phyloP scores from a whole-genome alignment of 306 rosid species.

The Rosa lucieae region DNA sequence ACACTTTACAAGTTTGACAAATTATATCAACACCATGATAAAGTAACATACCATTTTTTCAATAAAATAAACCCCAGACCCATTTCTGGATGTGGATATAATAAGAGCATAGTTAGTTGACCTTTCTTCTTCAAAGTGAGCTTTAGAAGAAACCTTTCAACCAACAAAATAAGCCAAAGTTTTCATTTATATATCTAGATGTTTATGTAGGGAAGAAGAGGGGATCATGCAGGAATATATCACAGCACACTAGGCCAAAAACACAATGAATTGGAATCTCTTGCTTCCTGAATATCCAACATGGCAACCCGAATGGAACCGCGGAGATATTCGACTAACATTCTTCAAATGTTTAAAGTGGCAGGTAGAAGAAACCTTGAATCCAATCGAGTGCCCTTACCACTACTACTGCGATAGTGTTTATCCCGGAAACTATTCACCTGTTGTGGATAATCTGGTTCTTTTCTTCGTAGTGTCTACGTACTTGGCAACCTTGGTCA shows the following conservation, averaged over 20 bases:
- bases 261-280: constrained; percentile 44
- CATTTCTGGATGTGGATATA: constrained; percentile 15
- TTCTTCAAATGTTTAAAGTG: constrained; percentile 92
- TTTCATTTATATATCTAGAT: constrained; percentile 20
- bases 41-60: neutral
- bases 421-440: constrained; percentile 65
- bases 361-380: constrained; percentile 88
- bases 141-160: constrained; percentile 50
- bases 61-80: neutral
- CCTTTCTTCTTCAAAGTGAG: constrained; percentile 58
- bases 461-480: constrained; percentile 51
- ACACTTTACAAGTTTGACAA: neutral
- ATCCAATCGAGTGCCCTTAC: constrained; percentile 69
- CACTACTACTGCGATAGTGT: constrained; percentile 80
- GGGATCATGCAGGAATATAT: constrained; percentile 10
- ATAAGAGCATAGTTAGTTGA: constrained; percentile 46
- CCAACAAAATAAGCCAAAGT: constrained; percentile 38
- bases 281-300: constrained; percentile 48
- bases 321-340: constrained; percentile 38
- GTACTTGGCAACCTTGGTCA: constrained; percentile 59
- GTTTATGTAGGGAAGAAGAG: neutral
- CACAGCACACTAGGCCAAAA: constrained; percentile 11
- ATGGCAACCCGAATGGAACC: constrained; percentile 46
- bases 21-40: neutral
- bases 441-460: constrained; percentile 49